Evolutionary conservation across 257 asterid species (phyloP).

Genomic region (Solanum peruvianum): DNA sequence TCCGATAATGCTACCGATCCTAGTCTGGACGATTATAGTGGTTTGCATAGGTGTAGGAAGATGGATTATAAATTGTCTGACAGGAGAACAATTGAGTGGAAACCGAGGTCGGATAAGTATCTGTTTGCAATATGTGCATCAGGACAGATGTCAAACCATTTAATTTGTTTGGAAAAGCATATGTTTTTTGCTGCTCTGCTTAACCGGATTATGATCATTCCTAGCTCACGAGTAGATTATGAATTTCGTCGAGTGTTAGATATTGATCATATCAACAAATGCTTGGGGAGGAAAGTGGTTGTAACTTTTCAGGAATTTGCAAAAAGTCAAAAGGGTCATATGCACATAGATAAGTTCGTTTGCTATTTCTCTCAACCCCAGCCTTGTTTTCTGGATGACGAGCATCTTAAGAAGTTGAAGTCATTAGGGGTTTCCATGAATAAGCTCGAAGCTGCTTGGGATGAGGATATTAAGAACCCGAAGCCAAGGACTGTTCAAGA

Average conservation of each 20-base stretch:
- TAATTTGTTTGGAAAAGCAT: constrained; percentile 94
- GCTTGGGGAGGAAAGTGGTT: constrained; percentile 71
- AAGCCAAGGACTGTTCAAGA: constrained; percentile 46
- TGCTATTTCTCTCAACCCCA: constrained; percentile 85
- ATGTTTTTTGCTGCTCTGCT: constrained; percentile 90
- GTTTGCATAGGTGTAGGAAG: constrained; percentile 47
- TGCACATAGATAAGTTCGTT: constrained; percentile 62
- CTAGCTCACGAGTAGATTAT: constrained; percentile 77
- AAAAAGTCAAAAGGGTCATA: constrained; percentile 41
- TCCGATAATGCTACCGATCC: constrained; percentile 37
- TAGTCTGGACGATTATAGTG: constrained; percentile 6
- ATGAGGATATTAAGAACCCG: constrained; percentile 86
- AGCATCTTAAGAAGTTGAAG: constrained; percentile 73
- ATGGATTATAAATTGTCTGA: constrained; percentile 50
- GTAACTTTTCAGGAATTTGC: constrained; percentile 81
- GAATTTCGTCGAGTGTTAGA: constrained; percentile 71
- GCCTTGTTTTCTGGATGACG: constrained; percentile 85
- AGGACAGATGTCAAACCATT: constrained; percentile 95
- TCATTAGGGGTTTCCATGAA: constrained; percentile 57
- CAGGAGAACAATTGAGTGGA: constrained; percentile 74
- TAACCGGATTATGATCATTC: constrained; percentile 70
- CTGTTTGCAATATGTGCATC: constrained; percentile 82
- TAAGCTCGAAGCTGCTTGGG: constrained; percentile 77
- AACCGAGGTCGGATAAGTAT: constrained; percentile 64
- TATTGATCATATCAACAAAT: constrained; percentile 72